Evolutionary conservation across 116 monocot genomes (phyloP).

Genomic region (Iris pallida): DNA sequence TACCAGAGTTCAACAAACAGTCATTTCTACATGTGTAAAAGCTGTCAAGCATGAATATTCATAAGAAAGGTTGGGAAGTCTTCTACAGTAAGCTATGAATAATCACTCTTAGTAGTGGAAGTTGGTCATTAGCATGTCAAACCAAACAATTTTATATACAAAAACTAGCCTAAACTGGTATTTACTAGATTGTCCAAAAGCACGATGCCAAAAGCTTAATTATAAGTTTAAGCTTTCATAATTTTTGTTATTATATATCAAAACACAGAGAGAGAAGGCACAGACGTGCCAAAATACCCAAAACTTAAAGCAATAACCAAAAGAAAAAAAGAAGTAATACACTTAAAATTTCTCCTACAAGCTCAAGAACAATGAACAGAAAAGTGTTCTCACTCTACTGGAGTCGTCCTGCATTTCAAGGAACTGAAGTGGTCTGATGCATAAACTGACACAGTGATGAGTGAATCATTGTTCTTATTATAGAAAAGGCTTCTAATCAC

Average conservation of each 20-base stretch:
- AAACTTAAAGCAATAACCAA: neutral
- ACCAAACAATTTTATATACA: neutral
- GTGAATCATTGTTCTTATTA: constrained; percentile 98
- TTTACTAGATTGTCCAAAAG: neutral
- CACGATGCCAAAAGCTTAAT: neutral
- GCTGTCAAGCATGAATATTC: neutral
- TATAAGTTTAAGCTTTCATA: neutral
- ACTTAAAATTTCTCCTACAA: neutral
- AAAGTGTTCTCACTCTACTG: constrained; percentile 65
- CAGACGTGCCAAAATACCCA: neutral
- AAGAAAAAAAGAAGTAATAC: neutral
- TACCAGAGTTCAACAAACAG: constrained; percentile 19
- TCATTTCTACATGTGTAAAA: neutral
- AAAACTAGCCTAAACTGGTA: neutral
- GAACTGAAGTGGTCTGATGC: constrained; percentile 95
- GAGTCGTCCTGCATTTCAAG: constrained; percentile 83
- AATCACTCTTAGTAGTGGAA: neutral
- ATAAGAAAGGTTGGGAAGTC: neutral
- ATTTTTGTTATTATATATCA: neutral
- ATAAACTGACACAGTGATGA: constrained; percentile 98
- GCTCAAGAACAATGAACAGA: neutral
- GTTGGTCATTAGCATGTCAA: no score
- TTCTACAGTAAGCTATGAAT: neutral
- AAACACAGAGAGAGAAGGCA: neutral
- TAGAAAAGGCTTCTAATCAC: constrained; percentile 97